Base-by-base conservation (phyloP, 2,329 filamentous ascomycete genomes). In the Iodosphaeria phyllophila region DNA sequence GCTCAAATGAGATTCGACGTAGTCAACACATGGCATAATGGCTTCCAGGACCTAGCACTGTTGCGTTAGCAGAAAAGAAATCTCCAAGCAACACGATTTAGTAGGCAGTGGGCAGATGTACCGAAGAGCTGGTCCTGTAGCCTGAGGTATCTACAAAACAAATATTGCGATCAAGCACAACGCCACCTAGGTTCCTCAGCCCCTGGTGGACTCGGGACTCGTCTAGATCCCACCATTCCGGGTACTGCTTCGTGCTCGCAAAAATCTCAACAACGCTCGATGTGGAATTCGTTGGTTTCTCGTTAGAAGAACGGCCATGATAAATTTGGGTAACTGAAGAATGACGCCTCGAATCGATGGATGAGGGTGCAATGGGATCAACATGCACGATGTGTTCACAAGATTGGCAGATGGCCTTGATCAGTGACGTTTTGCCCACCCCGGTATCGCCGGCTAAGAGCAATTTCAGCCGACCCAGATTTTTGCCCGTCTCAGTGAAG, bases 381-480 rank as follows among this genome's bases (percentile, higher is more conserved):
- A 92, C 72, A 44, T 98, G 86, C 3, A 95, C 86, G 32, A 98
- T 92, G 41, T 95, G 80, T 41, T 84, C 71, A 45, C 82, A 92
- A 4, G 58, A 62, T 42, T 92, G 82, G 10, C 91, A 72, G 22
- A 98, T 79, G 3, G 82, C 79, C 43, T 76, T 79, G 38, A 95
- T 77, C 24, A 95, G 63, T 4, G 79, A 84, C 1, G 83, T 84
- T 52, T 95, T 95, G 18, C 89, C 89, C 23, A 76, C 63, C 15
- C 82, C 79, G 41, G 69, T 64, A 40, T 71, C 67, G 16, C 89
- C 89, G 25, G 82, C 76, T 28, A 95, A 59, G 34, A 95, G 58
- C n/a, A 95, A 57, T 52, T 92, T 95, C 27, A 95, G 58, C 38
- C 80, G 74, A 2, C 86, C 86, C 45, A 95, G 65, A 17, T 63